Evolutionary conservation across 2,329 filamentous ascomycete species (phyloP).

Genomic region (Colletotrichum tanaceti): DNA sequence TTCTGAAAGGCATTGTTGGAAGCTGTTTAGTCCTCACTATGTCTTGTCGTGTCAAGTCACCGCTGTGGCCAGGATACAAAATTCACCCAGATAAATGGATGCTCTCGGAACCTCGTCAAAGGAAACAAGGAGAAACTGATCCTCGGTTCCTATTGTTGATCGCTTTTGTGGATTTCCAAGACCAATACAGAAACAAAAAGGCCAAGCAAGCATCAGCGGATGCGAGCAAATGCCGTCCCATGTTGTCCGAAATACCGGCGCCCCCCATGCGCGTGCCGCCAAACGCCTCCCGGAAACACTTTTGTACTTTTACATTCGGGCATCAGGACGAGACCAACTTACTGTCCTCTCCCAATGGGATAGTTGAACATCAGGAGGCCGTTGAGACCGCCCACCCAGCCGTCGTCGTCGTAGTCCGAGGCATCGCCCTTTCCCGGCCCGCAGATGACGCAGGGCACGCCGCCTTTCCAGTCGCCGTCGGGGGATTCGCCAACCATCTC

Average conservation of each 20-base stretch:
- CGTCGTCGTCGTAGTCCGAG: constrained; percentile 77
- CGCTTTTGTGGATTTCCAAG: background rate
- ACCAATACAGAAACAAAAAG: no score
- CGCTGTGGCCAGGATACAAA: no score
- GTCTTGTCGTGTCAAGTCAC: no score
- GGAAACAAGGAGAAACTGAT: background rate
- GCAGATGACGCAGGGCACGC: constrained; percentile 91
- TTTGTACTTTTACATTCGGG: constrained; percentile 35
- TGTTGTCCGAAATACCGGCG: constrained; percentile 8
- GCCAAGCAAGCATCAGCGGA: background rate
- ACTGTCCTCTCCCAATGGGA: constrained; percentile 75
- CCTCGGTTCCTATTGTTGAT: background rate
- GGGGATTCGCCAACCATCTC: constrained; percentile 74
- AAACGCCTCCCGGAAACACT: constrained; percentile 38
- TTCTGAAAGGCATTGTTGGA: background rate
- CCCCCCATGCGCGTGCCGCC: constrained; percentile 12
- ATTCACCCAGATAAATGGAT: background rate
- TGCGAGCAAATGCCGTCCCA: background rate
- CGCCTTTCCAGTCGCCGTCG: constrained; percentile 71
- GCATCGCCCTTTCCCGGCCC: constrained; percentile 58
- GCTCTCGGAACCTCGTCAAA: background rate
- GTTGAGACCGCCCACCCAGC: constrained; percentile 96
- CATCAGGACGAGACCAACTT: constrained; percentile 29
- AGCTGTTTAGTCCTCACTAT: background rate
- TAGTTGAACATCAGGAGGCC: constrained; percentile 97